Evolutionary conservation across 176 grass and related monocot species (phyloP), one percentile per base, ranked within the genome.

Genomic region (Hordeum marinum): DNA sequence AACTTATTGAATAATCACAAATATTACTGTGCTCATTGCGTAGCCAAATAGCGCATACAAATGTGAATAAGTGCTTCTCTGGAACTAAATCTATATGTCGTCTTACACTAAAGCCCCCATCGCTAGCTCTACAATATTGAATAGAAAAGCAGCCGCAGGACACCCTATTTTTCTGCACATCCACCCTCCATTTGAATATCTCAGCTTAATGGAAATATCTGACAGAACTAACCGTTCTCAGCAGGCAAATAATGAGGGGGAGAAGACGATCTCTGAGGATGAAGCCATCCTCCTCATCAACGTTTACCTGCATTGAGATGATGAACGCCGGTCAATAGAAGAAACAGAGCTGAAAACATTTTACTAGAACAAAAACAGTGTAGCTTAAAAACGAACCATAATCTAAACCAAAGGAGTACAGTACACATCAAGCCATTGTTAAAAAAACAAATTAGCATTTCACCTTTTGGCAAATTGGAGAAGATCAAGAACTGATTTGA

Each of bases 191-290:
- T 76, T n/a, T 80, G 43, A 66, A 84, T 80, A 9, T 72, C n/a
- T 52, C 69, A 80, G 26, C 35, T 46, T 8, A 13, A 63, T 29
- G 25, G 3, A 84, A 81, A 36, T 63, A 71, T 77, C 29, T 55
- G 60, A 46, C 48, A 83, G 76, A 72, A 92, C 91, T 91, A 62
- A 96, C 96, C 72, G 86, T 96, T 96, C 96, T 94, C 50, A 95
- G 78, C 76, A 95, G 79, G 80, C 96, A 95, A 91, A 95, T 92
- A 74, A 99, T 92, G 63, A 99, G 93, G 73, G 96, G 96, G 6
- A 99, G 94, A 79, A 96, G 96, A n/a, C 60, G 86, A 80, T 93
- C 94, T 89, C 89, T 93, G 20, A 99, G 88, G 72, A 89, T 75
- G 69, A 91, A 92, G 84, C 90, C 89, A 80, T 92, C 94, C n/a